These are phyloP conservation scores for Pterulicium gracile DNA, from an alignment of 1,284 basidiomycete species.

Conservation along the genomic window DNA sequence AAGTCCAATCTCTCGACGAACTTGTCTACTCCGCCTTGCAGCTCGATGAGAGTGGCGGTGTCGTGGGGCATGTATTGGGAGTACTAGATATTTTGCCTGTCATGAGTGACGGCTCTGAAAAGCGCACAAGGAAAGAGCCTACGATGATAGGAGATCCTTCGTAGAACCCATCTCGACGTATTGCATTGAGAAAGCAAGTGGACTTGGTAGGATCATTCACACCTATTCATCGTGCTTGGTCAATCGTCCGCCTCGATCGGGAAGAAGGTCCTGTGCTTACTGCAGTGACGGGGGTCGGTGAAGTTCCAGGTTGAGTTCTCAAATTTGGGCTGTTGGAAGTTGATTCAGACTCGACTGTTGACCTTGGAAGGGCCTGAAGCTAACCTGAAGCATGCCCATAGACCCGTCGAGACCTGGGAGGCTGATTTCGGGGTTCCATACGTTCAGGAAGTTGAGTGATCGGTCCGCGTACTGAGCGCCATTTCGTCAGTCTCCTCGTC, in stretches of 20 bases:
- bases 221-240: background rate
- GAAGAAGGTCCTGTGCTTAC: constrained; percentile 20
- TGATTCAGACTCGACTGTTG: too few species aligned
- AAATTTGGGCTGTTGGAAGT: constrained; percentile 39
- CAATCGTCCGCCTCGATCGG: background rate
- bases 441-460: constrained; percentile 46
- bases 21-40: constrained; percentile 43
- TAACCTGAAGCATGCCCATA: constrained; percentile 44
- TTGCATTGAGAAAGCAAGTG: constrained; percentile 51
- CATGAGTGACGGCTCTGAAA: too few species aligned
- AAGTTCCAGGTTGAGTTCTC: constrained; percentile 51
- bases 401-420: constrained; percentile 34
- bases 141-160: constrained; percentile 53
- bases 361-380: constrained; percentile 8
- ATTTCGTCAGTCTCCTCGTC: too few species aligned
- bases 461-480: constrained; percentile 36
- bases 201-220: constrained; percentile 40
- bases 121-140: too few species aligned
- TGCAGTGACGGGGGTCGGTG: constrained; percentile 58
- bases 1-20: constrained; percentile 46
- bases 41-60: constrained; percentile 43
- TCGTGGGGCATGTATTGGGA: constrained; percentile 56
- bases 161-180: constrained; percentile 52
- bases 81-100: constrained; percentile 24
- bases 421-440: constrained; percentile 47